Percentiles rank a stretch among this genome's conserved stretches.
phyloP scores from a whole-genome alignment of 805 yeast species.

The Saturnispora kantuleensis region DNA sequence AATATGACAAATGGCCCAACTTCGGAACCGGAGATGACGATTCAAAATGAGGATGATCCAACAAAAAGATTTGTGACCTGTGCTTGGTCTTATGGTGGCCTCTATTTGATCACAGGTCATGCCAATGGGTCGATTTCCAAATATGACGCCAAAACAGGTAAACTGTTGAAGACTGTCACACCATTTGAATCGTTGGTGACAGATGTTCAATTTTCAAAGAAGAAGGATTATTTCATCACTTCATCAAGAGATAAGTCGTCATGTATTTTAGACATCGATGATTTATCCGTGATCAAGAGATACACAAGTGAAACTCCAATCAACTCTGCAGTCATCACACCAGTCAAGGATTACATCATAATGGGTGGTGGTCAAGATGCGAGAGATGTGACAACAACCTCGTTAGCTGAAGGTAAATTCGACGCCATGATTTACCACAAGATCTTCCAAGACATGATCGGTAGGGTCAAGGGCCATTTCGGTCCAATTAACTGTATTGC shows the following conservation, averaged over 20 bases:
- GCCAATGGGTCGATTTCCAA: slow-evolving; percentile 79
- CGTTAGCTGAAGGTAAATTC: slow-evolving; percentile 87
- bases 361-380: slow-evolving; percentile 99
- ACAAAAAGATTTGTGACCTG: slow-evolving; percentile 60
- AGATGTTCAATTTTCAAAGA: slow-evolving; percentile 84
- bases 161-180: slow-evolving; percentile 43
- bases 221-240: slow-evolving; percentile 81
- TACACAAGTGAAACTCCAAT: slow-evolving; percentile 86
- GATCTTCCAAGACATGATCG: slow-evolving; percentile 90
- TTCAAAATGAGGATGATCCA: slow-evolving; percentile 43
- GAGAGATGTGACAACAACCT: slow-evolving; percentile 94
- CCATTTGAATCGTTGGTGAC: slow-evolving; percentile 75
- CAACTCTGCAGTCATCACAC: slow-evolving; percentile 92
- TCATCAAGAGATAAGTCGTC: slow-evolving; percentile 89
- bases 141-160: slow-evolving; percentile 69
- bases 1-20: slow-evolving; percentile 43
- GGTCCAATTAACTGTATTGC: slow-evolving; percentile 96
- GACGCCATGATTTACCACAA: slow-evolving; percentile 96
- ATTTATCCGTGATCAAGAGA: slow-evolving; percentile 59
- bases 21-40: slow-evolving; percentile 47
- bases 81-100: slow-evolving; percentile 73
- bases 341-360: slow-evolving; percentile 82
- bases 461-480: slow-evolving; percentile 96
- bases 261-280: slow-evolving; percentile 65
- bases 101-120: slow-evolving; percentile 75